A percentile compares a stretch with the other conserved stretches of the same genome.
Conservation (phyloP, 1,284 basidiomycete species). For the Entoloma clypeatum region DNA sequence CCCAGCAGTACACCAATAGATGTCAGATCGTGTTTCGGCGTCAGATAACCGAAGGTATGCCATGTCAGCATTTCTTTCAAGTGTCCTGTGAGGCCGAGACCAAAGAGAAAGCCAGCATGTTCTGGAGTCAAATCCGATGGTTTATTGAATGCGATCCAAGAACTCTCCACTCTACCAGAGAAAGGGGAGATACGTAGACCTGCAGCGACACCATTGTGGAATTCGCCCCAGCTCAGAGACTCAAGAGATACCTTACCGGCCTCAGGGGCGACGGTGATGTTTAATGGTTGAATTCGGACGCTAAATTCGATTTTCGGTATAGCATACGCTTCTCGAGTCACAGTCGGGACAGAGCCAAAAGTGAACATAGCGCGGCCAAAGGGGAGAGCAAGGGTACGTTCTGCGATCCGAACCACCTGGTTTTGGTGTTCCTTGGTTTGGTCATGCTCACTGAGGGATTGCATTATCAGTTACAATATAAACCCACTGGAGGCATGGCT, state of each 20-base stretch:
- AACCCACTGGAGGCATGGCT: conserved; percentile 4
- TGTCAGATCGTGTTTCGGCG: conserved; percentile 92
- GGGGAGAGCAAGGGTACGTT: conserved; percentile 81
- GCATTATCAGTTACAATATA: conserved; percentile 3
- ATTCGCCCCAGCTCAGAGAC: conserved; percentile 87
- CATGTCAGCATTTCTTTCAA: conserved; percentile 85
- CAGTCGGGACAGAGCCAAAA: conserved; percentile 70
- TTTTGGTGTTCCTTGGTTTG: conserved; percentile 78
- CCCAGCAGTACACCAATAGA: conserved; percentile 93
- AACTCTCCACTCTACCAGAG: conserved; percentile 79
- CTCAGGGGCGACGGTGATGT: conserved; percentile 61
- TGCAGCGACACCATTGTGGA: conserved; percentile 95
- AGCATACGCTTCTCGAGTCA: conserved; percentile 71
- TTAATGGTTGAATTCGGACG: conserved; percentile 70
- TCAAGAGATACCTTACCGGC: conserved; percentile 65
- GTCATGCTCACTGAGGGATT: conserved; percentile 64
- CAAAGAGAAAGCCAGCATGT: conserved; percentile 94
- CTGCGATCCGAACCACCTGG: conserved; percentile 74
- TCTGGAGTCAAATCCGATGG: conserved; percentile 83
- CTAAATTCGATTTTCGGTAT: conserved; percentile 81
- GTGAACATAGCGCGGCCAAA: conserved; percentile 87
- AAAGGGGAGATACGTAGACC: conserved; percentile 79
- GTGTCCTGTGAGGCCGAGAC: conserved; percentile 90
- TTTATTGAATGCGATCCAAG: conserved; percentile 93
- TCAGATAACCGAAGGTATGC: conserved; percentile 88